phyloP scores from a whole-genome alignment of 1,139 yeast species.

The Candida glucosophila region DNA sequence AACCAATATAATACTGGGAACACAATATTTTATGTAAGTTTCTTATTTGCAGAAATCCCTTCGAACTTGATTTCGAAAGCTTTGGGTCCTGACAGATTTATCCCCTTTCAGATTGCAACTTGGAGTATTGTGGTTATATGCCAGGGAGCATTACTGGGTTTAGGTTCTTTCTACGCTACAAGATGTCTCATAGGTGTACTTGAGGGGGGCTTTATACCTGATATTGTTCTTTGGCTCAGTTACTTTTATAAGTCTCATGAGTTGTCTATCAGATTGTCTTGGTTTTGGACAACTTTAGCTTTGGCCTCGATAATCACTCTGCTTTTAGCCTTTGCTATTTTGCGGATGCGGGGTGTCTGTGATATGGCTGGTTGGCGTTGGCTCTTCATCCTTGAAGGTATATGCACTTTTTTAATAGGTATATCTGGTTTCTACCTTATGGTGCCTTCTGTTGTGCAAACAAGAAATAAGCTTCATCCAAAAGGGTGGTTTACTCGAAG shows the following conservation, averaged over 20 bases:
- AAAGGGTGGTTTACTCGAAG: slow-evolving; percentile 59
- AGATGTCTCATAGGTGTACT: slow-evolving; percentile 40
- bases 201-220: slow-evolving; percentile 54
- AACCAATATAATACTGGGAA: slow-evolving; percentile 41
- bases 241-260: slow-evolving; percentile 48
- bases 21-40: slow-evolving; percentile 35
- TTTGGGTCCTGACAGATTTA: slow-evolving; percentile 46
- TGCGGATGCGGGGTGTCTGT: slow-evolving; percentile 30
- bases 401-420: slow-evolving; percentile 48
- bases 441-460: slow-evolving; percentile 53
- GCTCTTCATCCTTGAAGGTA: slow-evolving; percentile 59
- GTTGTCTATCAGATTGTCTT: slow-evolving; percentile 39
- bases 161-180: slow-evolving; percentile 27
- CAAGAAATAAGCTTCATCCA: slow-evolving; percentile 41
- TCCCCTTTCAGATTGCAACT: slow-evolving; percentile 40
- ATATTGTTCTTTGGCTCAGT: slow-evolving; percentile 45
- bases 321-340: slow-evolving; percentile 36
- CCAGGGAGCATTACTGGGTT: slow-evolving; percentile 32
- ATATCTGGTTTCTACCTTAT: slow-evolving; percentile 42
- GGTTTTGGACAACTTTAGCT: slow-evolving; percentile 41
- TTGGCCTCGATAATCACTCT: slow-evolving; percentile 31
- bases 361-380: slow-evolving; percentile 52
- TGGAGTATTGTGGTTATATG: slow-evolving; percentile 46
- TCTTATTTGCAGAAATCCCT: slow-evolving; percentile 45
- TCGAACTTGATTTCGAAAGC: slow-evolving; percentile 46